Evolutionary conservation across 495 filamentous ascomycete species (phyloP), one percentile per base, ranked within the genome.

Genomic region (Podospora comata): DNA sequence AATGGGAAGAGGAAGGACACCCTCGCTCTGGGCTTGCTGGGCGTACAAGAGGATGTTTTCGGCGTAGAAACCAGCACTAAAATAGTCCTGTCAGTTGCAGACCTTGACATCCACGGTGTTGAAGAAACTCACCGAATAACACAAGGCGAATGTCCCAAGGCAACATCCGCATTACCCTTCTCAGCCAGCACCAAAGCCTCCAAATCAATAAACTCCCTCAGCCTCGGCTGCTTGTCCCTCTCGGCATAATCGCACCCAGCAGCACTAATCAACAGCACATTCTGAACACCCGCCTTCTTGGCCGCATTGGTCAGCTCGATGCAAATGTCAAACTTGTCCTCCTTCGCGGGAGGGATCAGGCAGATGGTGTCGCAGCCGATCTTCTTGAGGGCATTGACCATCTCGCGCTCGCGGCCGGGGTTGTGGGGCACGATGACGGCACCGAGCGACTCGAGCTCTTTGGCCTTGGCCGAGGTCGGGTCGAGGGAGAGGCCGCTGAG

Each of bases 221-320:
- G 72, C 18, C 79, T 70, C 4, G 85, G 86, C 78, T 87, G 85
- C 67, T 74, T 79, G 23, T 81, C 68, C 11, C 76, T 53, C 66
- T 86, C 82, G 1, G 85, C 85, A 63, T 87, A 77, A 75, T 87
- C 85, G 39, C 81, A 83, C 4, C 84, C 85, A 3, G 81, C 85
- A 13, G 83, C 78, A 65, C 80, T 83, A n/a, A 88, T 76, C 54
- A 88, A 77, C 64, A 82, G 73, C 26, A 85, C 77, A 68, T 87
- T 87, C 20, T 72, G 72, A 23, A 87, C 77, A 20, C 77, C 79
- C 0, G 84, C 81, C 66, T 80, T 81, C 75, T 83, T 85, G 5
- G 83, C 78, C 16, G 84, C 84, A 44, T 75, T 73, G 53, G 83
- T 72, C 54, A 86, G 79, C 75, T 88, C 85, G 65, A 74, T 53